phyloP scores from a whole-genome alignment of 176 grass and related monocot species.

The Zea luxurians region DNA sequence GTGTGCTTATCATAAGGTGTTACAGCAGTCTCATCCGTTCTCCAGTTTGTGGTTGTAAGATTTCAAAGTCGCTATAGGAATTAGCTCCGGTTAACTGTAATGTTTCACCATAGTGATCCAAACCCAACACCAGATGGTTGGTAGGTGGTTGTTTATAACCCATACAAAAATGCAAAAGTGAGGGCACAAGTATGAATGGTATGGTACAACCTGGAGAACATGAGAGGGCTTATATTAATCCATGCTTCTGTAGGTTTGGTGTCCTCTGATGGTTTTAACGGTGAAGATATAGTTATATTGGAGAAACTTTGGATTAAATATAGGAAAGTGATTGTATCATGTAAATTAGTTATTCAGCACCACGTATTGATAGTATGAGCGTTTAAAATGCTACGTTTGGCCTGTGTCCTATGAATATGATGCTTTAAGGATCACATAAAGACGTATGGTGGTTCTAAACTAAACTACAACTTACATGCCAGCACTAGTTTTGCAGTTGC shows the following conservation, averaged over 20 bases:
- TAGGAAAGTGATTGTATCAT: not conserved
- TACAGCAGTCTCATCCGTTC: not conserved
- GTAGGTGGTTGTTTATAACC: not conserved
- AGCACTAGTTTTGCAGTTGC: not conserved
- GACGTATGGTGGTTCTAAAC: not conserved
- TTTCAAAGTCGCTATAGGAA: not conserved
- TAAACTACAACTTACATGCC: not conserved
- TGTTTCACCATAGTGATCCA: not conserved
- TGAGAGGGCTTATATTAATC: not conserved
- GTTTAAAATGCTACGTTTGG: not conserved
- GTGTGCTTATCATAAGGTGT: not conserved
- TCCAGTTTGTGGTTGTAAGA: not conserved
- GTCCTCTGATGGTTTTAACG: not conserved
- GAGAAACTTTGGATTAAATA: not conserved
- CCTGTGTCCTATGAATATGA: not conserved
- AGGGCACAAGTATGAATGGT: not conserved
- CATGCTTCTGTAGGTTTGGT: not conserved
- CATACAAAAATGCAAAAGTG: not conserved
- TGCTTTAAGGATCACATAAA: constrained; percentile 1
- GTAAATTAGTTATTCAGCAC: not conserved
- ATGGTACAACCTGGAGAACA: not conserved
- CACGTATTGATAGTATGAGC: not conserved
- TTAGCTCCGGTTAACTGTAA: not conserved
- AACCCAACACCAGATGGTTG: not conserved
- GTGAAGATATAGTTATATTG: not conserved